A percentile compares a stretch with the other conserved stretches of the same genome.
These are phyloP conservation scores for Colletotrichum plurivorum DNA, from an alignment of 2,329 filamentous ascomycete species.

Conservation along the genomic window DNA sequence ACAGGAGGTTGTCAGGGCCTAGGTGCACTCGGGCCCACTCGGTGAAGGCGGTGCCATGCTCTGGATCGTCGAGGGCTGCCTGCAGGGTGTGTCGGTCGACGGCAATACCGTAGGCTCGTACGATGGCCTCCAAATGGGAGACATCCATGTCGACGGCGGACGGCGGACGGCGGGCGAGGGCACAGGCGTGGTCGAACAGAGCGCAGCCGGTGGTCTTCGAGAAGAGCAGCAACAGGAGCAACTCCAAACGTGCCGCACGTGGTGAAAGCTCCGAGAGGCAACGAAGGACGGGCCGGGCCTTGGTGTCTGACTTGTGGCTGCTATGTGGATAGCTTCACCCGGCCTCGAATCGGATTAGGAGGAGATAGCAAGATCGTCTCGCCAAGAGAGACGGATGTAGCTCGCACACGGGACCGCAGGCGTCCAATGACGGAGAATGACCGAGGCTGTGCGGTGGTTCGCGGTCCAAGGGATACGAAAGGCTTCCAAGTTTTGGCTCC, in stretches of 20 bases:
- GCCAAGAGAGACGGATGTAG: slow-evolving; percentile 16
- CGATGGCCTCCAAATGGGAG: slow-evolving; percentile 41
- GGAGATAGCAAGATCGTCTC: not conserved
- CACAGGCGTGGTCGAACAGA: slow-evolving; percentile 4
- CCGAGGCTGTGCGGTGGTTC: slow-evolving; percentile 15
- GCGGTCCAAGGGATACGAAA: not conserved
- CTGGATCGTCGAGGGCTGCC: slow-evolving; percentile 52
- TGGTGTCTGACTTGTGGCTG: slow-evolving; percentile 19
- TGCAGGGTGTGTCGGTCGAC: slow-evolving; percentile 54
- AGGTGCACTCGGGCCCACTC: slow-evolving; percentile 67
- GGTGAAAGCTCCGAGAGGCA: slow-evolving; percentile 22
- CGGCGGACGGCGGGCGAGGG: not conserved
- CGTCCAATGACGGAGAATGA: slow-evolving; percentile 26
- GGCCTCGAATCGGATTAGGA: no score
- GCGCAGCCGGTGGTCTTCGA: slow-evolving; percentile 11
- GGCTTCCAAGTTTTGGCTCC: slow-evolving; percentile 3
- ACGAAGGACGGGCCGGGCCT: slow-evolving; percentile 30
- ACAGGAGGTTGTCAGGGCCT: slow-evolving; percentile 65
- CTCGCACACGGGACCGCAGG: slow-evolving; percentile 30
- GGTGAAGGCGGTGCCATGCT: slow-evolving; percentile 53
- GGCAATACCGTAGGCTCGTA: slow-evolving; percentile 50
- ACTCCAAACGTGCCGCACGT: slow-evolving; percentile 19
- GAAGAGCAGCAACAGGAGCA: not conserved
- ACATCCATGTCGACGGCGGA: slow-evolving; percentile 19
- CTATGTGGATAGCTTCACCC: no score